Evolutionary conservation across 139 green algal species (phyloP).

Genomic region (Chlorella sp.): DNA sequence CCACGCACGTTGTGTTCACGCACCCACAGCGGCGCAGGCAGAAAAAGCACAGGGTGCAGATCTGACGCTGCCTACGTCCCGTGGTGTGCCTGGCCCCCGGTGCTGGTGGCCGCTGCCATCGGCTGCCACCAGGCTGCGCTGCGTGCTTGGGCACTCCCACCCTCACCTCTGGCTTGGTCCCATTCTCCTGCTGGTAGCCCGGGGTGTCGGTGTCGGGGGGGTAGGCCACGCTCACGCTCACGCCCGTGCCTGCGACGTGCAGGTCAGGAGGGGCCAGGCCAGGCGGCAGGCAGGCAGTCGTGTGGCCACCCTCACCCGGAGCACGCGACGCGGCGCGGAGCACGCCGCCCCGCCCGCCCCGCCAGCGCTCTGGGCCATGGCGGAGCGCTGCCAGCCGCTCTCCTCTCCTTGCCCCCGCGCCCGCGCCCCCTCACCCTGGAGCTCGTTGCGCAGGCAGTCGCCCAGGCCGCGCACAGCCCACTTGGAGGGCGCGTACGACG

Average conservation of each 20-base stretch:
- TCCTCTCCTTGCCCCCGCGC: background rate
- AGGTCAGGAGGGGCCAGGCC: background rate
- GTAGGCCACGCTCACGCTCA: conserved; percentile 72
- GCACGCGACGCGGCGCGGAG: no score
- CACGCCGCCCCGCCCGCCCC: no score
- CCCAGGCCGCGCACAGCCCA: conserved; percentile 81
- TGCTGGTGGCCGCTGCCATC: no score
- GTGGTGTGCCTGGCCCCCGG: no score
- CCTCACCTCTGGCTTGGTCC: conserved; percentile 69
- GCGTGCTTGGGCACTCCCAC: no score
- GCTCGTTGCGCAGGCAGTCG: conserved; percentile 84
- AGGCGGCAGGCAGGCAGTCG: background rate
- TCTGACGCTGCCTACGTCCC: no score
- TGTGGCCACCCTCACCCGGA: background rate
- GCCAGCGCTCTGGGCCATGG: no score
- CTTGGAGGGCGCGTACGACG: conserved; percentile 79
- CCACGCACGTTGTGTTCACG: no score
- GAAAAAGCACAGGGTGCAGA: no score
- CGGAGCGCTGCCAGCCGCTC: background rate
- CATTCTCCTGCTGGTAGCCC: conserved; percentile 69
- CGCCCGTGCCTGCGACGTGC: conserved; percentile 68
- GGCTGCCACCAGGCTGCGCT: no score
- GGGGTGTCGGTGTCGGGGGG: conserved; percentile 87
- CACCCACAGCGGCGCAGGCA: no score
- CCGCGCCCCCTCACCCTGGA: conserved; percentile 15